These are phyloP conservation scores for Mycena capillaripes DNA, from an alignment of 768 basidiomycete species.

Conservation along the genomic window DNA sequence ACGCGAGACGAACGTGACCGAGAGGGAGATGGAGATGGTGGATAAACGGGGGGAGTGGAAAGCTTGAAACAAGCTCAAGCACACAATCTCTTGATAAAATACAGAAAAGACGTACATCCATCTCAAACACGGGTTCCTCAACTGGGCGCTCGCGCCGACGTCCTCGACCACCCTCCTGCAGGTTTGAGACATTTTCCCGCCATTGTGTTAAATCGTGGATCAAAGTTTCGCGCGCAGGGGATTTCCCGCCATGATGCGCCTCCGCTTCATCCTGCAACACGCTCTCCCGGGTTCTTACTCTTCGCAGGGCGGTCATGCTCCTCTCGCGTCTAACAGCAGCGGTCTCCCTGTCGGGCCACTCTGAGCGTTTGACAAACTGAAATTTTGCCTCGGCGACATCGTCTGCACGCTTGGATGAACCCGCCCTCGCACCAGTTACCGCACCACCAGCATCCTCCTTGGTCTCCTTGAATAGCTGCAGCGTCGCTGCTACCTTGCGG, in stretches of 20 bases:
- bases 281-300: slow-evolving; percentile 67
- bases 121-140: slow-evolving; percentile 54
- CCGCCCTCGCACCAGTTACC: slow-evolving; percentile 48
- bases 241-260: slow-evolving; percentile 48
- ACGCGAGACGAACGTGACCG: slow-evolving; percentile 57
- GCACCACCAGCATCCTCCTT: slow-evolving; percentile 54
- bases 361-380: slow-evolving; percentile 87
- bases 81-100: slow-evolving; percentile 43
- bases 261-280: slow-evolving; percentile 46
- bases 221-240: slow-evolving; percentile 58
- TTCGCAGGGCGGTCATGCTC: slow-evolving; percentile 73
- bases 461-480: slow-evolving; percentile 88
- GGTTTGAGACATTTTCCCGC: slow-evolving; percentile 64
- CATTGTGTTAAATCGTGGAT: slow-evolving; percentile 67
- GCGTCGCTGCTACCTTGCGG: slow-evolving; percentile 86
- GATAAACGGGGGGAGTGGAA: slow-evolving; percentile 62
- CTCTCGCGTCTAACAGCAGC: slow-evolving; percentile 78
- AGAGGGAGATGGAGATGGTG: slow-evolving; percentile 69
- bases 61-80: slow-evolving; percentile 39
- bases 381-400: slow-evolving; percentile 79
- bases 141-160: slow-evolving; percentile 70
- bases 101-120: slow-evolving; percentile 44
- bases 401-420: slow-evolving; percentile 57
- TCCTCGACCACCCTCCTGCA: slow-evolving; percentile 67
- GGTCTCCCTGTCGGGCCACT: slow-evolving; percentile 87